Conservation (phyloP, 306 rosid species). For the Astragalus membranaceus region DNA sequence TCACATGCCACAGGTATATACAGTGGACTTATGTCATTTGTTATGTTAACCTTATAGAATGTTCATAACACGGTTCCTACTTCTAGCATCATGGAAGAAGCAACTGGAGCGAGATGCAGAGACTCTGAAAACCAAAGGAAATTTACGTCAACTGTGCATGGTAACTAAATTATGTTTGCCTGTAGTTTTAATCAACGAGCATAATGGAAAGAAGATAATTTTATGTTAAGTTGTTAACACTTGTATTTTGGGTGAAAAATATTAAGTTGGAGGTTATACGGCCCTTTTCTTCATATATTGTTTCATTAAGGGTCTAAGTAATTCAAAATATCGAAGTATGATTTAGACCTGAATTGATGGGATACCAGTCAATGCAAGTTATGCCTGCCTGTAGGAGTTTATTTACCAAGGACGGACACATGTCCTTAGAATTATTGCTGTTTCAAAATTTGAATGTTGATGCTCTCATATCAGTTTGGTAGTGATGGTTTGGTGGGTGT, state of each 20-base stretch:
- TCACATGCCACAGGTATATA: conserved; percentile 91
- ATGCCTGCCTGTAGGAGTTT: neutral
- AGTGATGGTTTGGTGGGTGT: neutral
- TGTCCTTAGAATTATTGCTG: neutral
- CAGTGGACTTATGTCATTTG: conserved; percentile 1
- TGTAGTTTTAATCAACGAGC: conserved; percentile 5
- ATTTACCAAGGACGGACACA: neutral
- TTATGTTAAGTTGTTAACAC: neutral
- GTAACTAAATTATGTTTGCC: conserved; percentile 34
- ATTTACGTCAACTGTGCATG: conserved; percentile 47
- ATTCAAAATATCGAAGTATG: neutral
- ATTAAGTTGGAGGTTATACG: neutral
- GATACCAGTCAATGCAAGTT: conserved; percentile 1
- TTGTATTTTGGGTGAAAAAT: neutral
- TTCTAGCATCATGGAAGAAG: conserved; percentile 85
- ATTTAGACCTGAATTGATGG: neutral
- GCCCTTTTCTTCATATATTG: neutral
- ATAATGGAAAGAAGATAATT: neutral
- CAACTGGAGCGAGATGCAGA: conserved; percentile 71
- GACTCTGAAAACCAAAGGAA: conserved; percentile 85
- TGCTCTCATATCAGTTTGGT: neutral
- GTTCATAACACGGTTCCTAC: conserved; percentile 15
- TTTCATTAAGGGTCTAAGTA: neutral
- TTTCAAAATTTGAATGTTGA: neutral
- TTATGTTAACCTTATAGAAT: neutral